Evolutionary conservation across 2,329 filamentous ascomycete genomes (phyloP).

Genomic region (Endoconidiophora polonica): DNA sequence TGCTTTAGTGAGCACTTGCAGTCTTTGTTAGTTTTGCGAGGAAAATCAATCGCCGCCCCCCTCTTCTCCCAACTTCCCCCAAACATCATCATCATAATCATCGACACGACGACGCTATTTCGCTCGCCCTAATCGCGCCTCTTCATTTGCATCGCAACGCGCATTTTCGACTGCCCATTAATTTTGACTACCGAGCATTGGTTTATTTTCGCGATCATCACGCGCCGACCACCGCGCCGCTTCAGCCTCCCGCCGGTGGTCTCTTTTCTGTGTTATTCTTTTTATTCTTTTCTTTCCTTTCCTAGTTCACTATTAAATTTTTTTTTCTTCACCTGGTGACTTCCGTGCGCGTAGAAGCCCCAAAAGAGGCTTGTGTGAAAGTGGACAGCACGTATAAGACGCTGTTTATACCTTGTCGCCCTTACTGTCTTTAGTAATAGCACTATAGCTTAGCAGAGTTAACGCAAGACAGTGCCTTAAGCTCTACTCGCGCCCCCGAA

Average conservation of each 20-base stretch:
- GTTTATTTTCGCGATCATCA: conserved; percentile 9
- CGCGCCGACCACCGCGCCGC: conserved; percentile 8
- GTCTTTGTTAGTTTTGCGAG: not conserved
- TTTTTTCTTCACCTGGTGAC: not conserved
- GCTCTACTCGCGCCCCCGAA: not conserved
- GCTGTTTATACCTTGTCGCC: not conserved
- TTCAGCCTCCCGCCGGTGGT: conserved; percentile 3
- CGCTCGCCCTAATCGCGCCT: not conserved
- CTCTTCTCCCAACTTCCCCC: conserved; percentile 11
- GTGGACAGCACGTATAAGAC: too few relatives aligned
- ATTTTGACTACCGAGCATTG: conserved; percentile 1
- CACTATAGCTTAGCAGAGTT: not conserved
- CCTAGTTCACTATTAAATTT: not conserved
- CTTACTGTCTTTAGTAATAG: not conserved
- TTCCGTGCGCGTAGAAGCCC: not conserved
- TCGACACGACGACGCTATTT: not conserved
- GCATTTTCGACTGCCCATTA: conserved; percentile 3
- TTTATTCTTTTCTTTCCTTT: conserved; percentile 1
- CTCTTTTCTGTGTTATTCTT: not conserved
- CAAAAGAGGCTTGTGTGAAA: not conserved
- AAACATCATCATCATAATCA: conserved; percentile 9
- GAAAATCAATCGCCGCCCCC: conserved; percentile 7
- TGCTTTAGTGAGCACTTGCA: too few relatives aligned
- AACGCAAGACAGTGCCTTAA: too few relatives aligned
- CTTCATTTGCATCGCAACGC: conserved; percentile 3